Conservation (phyloP, 2,329 filamentous ascomycete genomes). For the Nannizziopsis arthrosporioides region DNA sequence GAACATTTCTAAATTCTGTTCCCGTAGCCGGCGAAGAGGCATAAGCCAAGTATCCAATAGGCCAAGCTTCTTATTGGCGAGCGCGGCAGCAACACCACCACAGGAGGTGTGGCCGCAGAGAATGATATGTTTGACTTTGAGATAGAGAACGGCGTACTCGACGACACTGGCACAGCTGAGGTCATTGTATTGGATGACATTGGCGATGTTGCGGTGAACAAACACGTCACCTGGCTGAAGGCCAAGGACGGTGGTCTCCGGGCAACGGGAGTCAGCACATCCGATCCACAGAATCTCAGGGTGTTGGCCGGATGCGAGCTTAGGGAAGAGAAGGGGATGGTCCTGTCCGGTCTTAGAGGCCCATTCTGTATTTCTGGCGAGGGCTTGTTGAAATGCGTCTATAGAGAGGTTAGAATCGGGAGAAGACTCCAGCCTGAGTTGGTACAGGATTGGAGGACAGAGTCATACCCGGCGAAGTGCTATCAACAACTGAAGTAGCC, state of each 20-base stretch:
- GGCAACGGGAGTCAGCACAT: slow-evolving; percentile 74
- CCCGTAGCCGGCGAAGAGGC: slow-evolving; percentile 44
- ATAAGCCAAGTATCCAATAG: slow-evolving; percentile 51
- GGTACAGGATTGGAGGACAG: neutral
- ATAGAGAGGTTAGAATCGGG: slow-evolving; percentile 18
- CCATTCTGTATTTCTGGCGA: slow-evolving; percentile 61
- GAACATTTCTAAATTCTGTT: slow-evolving; percentile 42
- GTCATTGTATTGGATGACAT: slow-evolving; percentile 64
- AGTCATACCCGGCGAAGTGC: neutral
- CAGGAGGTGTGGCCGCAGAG: slow-evolving; percentile 52
- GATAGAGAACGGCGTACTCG: slow-evolving; percentile 62
- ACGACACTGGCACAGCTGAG: slow-evolving; percentile 64
- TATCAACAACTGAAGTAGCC: slow-evolving; percentile 4
- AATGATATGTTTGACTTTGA: slow-evolving; percentile 55
- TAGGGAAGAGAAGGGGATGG: slow-evolving; percentile 60
- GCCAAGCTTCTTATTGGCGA: slow-evolving; percentile 47
- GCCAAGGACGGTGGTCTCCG: slow-evolving; percentile 69
- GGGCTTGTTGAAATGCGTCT: slow-evolving; percentile 51
- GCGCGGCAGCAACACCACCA: slow-evolving; percentile 46
- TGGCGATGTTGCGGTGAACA: slow-evolving; percentile 83
- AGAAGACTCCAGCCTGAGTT: neutral
- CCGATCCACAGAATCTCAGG: slow-evolving; percentile 64
- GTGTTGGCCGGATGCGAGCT: slow-evolving; percentile 54
- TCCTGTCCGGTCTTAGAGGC: slow-evolving; percentile 51
- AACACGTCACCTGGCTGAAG: slow-evolving; percentile 75